Conservation (phyloP, 1,284 basidiomycete species). For the Meira nashicola region DNA sequence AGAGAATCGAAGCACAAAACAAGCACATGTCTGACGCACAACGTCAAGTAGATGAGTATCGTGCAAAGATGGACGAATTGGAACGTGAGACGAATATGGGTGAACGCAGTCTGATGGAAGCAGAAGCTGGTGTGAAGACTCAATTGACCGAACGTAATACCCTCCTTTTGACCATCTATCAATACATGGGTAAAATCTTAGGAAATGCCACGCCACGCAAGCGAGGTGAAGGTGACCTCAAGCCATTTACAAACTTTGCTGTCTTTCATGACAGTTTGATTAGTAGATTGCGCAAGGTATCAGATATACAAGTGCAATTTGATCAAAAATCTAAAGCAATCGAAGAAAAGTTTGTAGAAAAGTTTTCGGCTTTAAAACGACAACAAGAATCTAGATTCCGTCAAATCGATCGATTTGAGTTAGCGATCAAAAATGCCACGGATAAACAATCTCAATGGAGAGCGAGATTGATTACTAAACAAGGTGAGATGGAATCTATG, state of each 20-base stretch:
- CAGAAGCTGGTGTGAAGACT: constrained; percentile 76
- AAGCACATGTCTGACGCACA: constrained; percentile 24
- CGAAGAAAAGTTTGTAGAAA: constrained; percentile 68
- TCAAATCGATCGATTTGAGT: constrained; percentile 89
- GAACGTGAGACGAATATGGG: constrained; percentile 79
- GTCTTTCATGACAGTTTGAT: constrained; percentile 95
- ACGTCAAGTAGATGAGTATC: constrained; percentile 28
- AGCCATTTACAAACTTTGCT: constrained; percentile 84
- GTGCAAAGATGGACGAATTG: constrained; percentile 59
- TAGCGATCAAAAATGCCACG: constrained; percentile 73
- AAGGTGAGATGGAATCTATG: constrained; percentile 72
- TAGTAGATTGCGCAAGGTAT: constrained; percentile 73
- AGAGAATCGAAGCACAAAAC: constrained; percentile 45
- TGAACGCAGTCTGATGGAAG: constrained; percentile 66
- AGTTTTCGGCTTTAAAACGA: constrained; percentile 72
- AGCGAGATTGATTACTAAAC: constrained; percentile 72
- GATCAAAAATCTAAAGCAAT: constrained; percentile 78
- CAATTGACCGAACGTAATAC: constrained; percentile 89
- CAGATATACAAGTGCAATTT: constrained; percentile 76
- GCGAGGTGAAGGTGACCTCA: constrained; percentile 62
- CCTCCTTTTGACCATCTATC: constrained; percentile 81
- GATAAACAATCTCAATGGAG: constrained; percentile 83
- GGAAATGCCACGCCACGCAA: constrained; percentile 58
- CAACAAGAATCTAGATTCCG: constrained; percentile 84
- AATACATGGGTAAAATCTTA: constrained; percentile 89